Evolutionary conservation across 2,329 filamentous ascomycete species (phyloP), one percentile per base, ranked within the genome.

Genomic region (Ascochyta fabae): DNA sequence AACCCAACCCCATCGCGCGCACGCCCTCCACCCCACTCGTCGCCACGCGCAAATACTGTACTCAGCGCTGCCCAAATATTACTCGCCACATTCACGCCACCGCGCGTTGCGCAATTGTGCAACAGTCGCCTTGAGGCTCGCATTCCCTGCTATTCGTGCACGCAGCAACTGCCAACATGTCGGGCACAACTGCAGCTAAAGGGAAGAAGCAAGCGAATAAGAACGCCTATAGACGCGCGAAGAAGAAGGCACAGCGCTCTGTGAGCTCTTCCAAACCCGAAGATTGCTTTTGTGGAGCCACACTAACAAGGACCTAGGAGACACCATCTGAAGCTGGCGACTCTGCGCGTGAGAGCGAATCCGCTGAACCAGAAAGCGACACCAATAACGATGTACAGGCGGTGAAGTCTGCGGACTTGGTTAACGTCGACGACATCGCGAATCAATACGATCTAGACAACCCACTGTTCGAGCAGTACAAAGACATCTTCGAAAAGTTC

Each of bases 211-310:
- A 94, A 81, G 87, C 89, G 81, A 92, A 89, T 75, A 98, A 97
- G 82, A 97, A 97, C 78, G 92, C 96, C 79, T 88, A 93, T 81
- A 86, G 92, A 75, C 88, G 94, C 75, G 90, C 92, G 44, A 93
- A 94, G 82, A 96, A 95, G 85, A 97, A 96, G 87, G 90, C 92
- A 69, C 96, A 96, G 80, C 87, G 87, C 70, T 78, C 85, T 64
- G 79, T 84, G 75, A 80, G 74, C 24, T 19, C 15, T 33, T 19
- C 16, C 24, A 16, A 4, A 40, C 45, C 15, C 4, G 48, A 8
- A 16, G n/a, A 4, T 7, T 43, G 29, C n/a, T 33, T 34, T 4
- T 22, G 19, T 24, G 10, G 7, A 15, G 43, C 53, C 57, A 40
- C 48, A 48, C 66, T 69, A 49, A 77, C 53, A 56, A 42, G 0